phyloP scores from a whole-genome alignment of 2,329 filamentous ascomycete genomes.

The Leptosphaerulina australis region DNA sequence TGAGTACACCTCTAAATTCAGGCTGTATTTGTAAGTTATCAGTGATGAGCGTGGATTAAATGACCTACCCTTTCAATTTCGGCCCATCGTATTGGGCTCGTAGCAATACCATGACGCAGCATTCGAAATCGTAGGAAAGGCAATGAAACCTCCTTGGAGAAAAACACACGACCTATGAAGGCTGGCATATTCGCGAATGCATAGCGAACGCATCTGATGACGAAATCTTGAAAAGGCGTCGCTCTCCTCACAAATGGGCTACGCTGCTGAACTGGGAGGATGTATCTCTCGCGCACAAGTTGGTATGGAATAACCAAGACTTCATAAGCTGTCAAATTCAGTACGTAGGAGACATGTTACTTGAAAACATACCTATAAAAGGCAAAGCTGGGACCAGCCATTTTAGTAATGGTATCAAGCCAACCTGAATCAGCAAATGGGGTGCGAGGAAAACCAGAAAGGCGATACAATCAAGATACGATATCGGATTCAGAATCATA shows the following conservation, averaged over 20 bases:
- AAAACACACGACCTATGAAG: constrained; percentile 74
- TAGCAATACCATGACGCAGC: constrained; percentile 71
- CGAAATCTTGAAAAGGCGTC: constrained; percentile 77
- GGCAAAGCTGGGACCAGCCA: constrained; percentile 69
- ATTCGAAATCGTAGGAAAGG: constrained; percentile 79
- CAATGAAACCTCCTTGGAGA: constrained; percentile 72
- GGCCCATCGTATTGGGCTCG: constrained; percentile 67
- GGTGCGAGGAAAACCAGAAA: constrained; percentile 74
- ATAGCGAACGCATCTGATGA: constrained; percentile 78
- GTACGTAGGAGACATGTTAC: constrained; percentile 13
- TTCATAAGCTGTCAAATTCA: constrained; percentile 48
- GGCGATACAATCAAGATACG: constrained; percentile 74
- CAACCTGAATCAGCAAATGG: constrained; percentile 72
- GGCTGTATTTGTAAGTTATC: constrained; percentile 35
- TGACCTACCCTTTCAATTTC: constrained; percentile 60
- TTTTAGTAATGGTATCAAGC: constrained; percentile 62
- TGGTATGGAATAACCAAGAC: constrained; percentile 64
- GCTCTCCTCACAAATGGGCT: constrained; percentile 71
- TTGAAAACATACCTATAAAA: constrained; percentile 65
- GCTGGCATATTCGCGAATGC: constrained; percentile 75
- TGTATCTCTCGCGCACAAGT: constrained; percentile 64
- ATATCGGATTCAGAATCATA: constrained; percentile 78
- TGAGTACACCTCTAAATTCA: constrained; percentile 70
- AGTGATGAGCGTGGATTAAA: neutral
- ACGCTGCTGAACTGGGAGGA: constrained; percentile 54